A percentile compares a stretch with the other conserved stretches of the same genome.
Conservation (phyloP, 768 basidiomycete species). For the Auricularia sp. region DNA sequence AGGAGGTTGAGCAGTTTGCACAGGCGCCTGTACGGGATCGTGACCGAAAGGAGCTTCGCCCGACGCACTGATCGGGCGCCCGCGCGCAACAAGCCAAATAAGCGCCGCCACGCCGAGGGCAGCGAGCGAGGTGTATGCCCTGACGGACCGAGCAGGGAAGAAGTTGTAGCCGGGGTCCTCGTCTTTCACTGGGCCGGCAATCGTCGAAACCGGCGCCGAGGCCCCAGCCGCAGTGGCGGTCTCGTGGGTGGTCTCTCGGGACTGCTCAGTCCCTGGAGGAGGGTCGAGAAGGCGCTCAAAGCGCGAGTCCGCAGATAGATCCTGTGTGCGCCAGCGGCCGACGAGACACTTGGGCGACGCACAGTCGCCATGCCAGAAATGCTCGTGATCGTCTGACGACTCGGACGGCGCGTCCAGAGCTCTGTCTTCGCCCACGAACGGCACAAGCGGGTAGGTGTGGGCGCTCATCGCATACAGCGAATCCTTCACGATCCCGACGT, state of each 20-base stretch:
- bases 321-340: neutral
- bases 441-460: constrained; percentile 70
- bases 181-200: too few species aligned
- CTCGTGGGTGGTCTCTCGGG: neutral
- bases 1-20: too few species aligned
- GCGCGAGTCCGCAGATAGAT: neutral
- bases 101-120: neutral
- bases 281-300: neutral
- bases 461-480: constrained; percentile 84
- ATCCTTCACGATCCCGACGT: constrained; percentile 68
- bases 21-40: too few species aligned
- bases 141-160: too few species aligned
- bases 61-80: neutral
- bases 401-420: neutral
- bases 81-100: neutral
- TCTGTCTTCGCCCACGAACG: constrained; percentile 31
- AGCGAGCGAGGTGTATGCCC: neutral
- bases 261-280: neutral
- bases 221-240: neutral
- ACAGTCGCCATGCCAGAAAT: neutral
- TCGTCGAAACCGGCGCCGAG: neutral
- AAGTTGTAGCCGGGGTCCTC: too few species aligned
- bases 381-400: neutral
- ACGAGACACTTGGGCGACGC: neutral
- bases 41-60: neutral